These are phyloP conservation scores for Fusarium sp. DNA, from an alignment of 2,329 filamentous ascomycete species.

Conservation along the genomic window DNA sequence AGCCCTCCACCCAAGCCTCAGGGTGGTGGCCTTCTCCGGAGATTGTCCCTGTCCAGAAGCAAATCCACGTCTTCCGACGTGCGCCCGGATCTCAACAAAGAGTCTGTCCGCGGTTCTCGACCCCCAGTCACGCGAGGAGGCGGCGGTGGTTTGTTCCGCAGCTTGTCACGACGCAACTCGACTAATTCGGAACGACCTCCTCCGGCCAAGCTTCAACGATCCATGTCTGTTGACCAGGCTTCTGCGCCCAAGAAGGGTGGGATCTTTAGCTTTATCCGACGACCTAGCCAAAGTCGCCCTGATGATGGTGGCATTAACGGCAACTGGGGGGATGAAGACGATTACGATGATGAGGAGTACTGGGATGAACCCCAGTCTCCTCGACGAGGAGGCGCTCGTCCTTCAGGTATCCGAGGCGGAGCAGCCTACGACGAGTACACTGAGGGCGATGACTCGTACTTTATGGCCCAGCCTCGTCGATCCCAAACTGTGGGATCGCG, in stretches of 20 bases:
- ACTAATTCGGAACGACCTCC: conserved; percentile 55
- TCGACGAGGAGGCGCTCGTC: conserved; percentile 42
- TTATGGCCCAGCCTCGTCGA: conserved; percentile 60
- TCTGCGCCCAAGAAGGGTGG: conserved; percentile 61
- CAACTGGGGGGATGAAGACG: conserved; percentile 63
- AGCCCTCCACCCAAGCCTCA: conserved; percentile 55
- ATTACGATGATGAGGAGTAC: conserved; percentile 51
- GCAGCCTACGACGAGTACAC: conserved; percentile 65
- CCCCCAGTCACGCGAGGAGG: conserved; percentile 64
- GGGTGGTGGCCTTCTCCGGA: conserved; percentile 60
- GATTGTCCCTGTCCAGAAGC: conserved; percentile 60
- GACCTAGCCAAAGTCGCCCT: conserved; percentile 57
- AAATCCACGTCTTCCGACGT: conserved; percentile 55
- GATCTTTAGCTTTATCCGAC: conserved; percentile 60
- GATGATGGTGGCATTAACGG: conserved; percentile 72
- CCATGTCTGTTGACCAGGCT: conserved; percentile 72
- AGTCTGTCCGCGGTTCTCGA: conserved; percentile 60
- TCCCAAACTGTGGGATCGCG: conserved; percentile 52
- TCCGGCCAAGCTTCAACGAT: conserved; percentile 64
- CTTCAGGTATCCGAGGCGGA: conserved; percentile 59
- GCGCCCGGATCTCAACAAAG: conserved; percentile 57
- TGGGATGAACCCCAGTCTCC: conserved; percentile 43
- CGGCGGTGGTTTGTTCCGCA: conserved; percentile 62
- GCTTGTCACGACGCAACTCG: conserved; percentile 57
- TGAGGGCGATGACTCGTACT: conserved; percentile 71